Base-by-base conservation (phyloP, 805 yeast genomes). In the Suhomyces sp. region DNA sequence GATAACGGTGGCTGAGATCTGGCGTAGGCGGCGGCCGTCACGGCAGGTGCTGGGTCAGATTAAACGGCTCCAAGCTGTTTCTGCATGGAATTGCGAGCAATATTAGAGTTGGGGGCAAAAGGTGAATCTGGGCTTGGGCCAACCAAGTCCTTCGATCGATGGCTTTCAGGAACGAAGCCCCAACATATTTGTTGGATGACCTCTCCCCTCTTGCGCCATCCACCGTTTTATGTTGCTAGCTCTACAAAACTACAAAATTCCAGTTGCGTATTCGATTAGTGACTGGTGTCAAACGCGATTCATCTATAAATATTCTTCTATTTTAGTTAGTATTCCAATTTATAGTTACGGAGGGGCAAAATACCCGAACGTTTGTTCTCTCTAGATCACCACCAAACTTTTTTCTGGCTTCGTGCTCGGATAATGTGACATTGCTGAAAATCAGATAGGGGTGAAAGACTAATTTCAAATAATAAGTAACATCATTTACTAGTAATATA, bases 381-480 rank as follows among this genome's bases (percentile, higher is more conserved):
- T 27, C 31, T 12, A 27, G n/a, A 27, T 9, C 12, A 27, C n/a
- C n/a, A 12, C 31, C 31, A 27, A 27, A 8, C 12, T 27, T 27
- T 25, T 35, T 35, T 35, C 20, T 10, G 40, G 40, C 40, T 35
- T 19, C 40, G 40, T n/a, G 7, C 40, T 15, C 40, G 20, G 40
- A 35, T 15, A 35, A 35, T 35, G 40, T 17, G 40, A 35, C 40
- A 15, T n/a, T 35, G 40, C 40, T 35, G 10, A 6, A 39, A 31
- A 60, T 87, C 94, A 87, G 96, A 87, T 87, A 87, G 96, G 96
- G 89, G 96, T 89, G 93, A 87, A 87, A 87, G 94, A 87, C 90
- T 75, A 74, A 39, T 19, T 46, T 46, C 33, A 27, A 27, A 22
- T n/a, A 44, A 22, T 37, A 15, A 49, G 43, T 48, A 44, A 48